Evolutionary conservation across 495 filamentous ascomycete genomes (phyloP), one percentile per base, ranked within the genome.

Genomic region (Xylaria flabelliformis): DNA sequence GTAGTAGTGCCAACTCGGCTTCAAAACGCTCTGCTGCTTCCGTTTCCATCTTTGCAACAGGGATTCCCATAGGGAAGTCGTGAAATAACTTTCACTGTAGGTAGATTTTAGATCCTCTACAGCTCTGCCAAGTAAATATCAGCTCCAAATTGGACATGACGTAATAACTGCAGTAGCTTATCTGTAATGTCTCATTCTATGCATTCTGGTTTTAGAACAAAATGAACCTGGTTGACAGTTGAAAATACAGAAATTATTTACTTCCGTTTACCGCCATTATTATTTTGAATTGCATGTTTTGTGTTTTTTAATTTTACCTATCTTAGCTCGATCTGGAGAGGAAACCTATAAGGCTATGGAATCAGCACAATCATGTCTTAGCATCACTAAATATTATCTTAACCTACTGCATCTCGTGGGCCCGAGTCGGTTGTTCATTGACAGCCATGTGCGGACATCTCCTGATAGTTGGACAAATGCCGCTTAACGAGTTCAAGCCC

Each of bases 1-100:
- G 46, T 21, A 73, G 58, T 4, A 73, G 34, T 44, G 64, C 71
- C 7, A 73, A 55, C 34, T 73, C 71, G 44, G 55, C 71, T n/a
- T 55, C 21, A 32, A 73, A 48, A 26, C 71, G 71, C 34, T 73
- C 71, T 24, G 42, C 42, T 44, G 71, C 64, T 64, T 64, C 71
- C 8, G 34, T 56, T 56, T 34, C 71, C 71, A 73, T 73, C 1
- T 63, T 58, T 62, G 29, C n/a, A 29, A 15, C 12, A 24, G 10
- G 39, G 39, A 12, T 29, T 21, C 2, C 56, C 5, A n/a, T 42
- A 51, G 32, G 66, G 17, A 32, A 46, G 9, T 59, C 1, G 34
- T 19, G 19, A 32, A 36, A n/a, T 8, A 24, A 4, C 48, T 17
- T 19, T 48, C 44, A 17, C n/a, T 6, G 12, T 34, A 15, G 53